Evolutionary conservation across 2,329 filamentous ascomycete species (phyloP).

Genomic region (Cladophialophora bantiana): DNA sequence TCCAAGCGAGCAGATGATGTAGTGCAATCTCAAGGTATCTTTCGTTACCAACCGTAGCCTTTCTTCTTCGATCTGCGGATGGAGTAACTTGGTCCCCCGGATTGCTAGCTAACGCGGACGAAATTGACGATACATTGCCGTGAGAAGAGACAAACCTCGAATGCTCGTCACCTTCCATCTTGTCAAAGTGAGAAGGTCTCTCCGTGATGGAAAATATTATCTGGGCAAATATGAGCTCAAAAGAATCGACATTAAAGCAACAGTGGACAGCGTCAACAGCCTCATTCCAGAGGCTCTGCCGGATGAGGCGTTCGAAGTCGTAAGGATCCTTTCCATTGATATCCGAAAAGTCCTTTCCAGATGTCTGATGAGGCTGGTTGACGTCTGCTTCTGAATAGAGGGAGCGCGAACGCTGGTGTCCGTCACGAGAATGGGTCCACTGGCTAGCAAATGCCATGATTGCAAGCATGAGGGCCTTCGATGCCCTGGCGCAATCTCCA

Average conservation of each 20-base stretch:
- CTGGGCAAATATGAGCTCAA: conserved; percentile 19
- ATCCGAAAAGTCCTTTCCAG: background rate
- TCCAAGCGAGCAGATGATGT: conserved; percentile 21
- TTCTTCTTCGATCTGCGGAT: background rate
- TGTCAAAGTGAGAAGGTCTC: background rate
- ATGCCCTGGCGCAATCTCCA: conserved; percentile 48
- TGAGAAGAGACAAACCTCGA: background rate
- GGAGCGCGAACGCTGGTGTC: too few relatives aligned
- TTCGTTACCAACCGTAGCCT: background rate
- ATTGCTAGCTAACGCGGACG: background rate
- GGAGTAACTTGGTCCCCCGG: background rate
- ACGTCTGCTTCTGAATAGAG: background rate
- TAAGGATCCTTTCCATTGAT: conserved; percentile 2
- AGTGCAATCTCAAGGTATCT: conserved; percentile 9
- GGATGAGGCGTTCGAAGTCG: conserved; percentile 18
- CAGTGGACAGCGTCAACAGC: conserved; percentile 5
- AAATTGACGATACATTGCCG: background rate
- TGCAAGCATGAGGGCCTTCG: conserved; percentile 49
- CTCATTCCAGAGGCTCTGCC: conserved; percentile 16
- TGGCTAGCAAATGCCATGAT: conserved; percentile 55
- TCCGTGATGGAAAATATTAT: conserved; percentile 17
- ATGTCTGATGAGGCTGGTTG: background rate
- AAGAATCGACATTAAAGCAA: conserved; percentile 4
- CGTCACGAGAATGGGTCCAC: conserved; percentile 41
- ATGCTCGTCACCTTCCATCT: background rate